Percentiles rank a stretch among this genome's conserved stretches.
Evolutionary conservation across 2,329 filamentous ascomycete species (phyloP).

Genomic region (Microsporum ferrugineum): DNA sequence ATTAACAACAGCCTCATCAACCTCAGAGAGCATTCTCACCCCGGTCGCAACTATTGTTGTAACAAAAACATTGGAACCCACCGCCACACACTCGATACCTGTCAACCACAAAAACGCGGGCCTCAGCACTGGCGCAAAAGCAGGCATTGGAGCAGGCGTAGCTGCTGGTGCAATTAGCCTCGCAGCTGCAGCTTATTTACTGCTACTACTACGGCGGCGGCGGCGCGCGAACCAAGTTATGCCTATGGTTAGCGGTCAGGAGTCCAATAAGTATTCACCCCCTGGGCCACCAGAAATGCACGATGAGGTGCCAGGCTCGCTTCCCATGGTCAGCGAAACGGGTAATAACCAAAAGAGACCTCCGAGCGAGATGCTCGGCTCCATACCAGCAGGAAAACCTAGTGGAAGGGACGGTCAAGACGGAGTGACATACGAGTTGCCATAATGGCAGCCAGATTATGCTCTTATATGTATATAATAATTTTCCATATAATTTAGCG

Average conservation of each 20-base stretch:
- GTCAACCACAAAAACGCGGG: neutral
- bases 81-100: neutral
- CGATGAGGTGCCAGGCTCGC: neutral
- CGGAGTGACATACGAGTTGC: neutral
- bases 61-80: neutral
- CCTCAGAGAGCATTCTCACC: neutral
- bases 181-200: neutral
- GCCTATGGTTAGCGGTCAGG: neutral
- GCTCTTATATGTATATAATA: neutral
- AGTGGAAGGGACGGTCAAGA: neutral
- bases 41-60: neutral
- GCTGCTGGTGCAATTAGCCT: neutral
- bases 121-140: neutral
- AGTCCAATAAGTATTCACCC: neutral
- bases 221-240: neutral
- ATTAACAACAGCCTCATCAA: neutral
- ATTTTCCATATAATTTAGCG: neutral
- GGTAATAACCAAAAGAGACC: neutral
- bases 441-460: neutral
- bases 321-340: neutral
- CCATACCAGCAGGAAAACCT: neutral
- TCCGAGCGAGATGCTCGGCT: neutral
- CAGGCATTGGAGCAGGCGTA: neutral
- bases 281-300: neutral
- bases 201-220: neutral